Percentiles rank a stretch among this genome's conserved stretches.
These are phyloP conservation scores for Stemphylium vesicarium DNA, from an alignment of 2,329 filamentous ascomycete genomes.

Conservation along the genomic window DNA sequence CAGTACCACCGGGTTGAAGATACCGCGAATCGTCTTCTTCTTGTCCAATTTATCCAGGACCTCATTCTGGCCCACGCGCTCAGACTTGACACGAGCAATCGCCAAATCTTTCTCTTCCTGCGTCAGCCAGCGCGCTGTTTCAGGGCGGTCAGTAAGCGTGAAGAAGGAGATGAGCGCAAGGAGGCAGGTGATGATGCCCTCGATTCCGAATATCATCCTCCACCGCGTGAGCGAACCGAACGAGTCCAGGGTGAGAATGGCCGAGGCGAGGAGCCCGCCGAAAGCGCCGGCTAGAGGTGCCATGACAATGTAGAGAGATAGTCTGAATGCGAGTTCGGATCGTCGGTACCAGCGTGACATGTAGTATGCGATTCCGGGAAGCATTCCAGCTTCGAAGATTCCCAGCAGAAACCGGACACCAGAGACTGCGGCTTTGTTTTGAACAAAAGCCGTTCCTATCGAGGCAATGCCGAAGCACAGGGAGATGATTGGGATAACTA, in stretches of 20 bases:
- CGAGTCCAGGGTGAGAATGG: constrained; percentile 65
- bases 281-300: constrained; percentile 74
- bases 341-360: constrained; percentile 74
- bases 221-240: constrained; percentile 65
- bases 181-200: constrained; percentile 68
- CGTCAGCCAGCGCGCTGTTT: constrained; percentile 69
- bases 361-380: constrained; percentile 78
- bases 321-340: constrained; percentile 69
- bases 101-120: constrained; percentile 71
- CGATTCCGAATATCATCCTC: constrained; percentile 76
- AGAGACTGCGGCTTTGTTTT: constrained; percentile 58
- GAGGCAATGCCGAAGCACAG: constrained; percentile 69
- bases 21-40: constrained; percentile 66
- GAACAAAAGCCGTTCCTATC: constrained; percentile 69
- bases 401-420: constrained; percentile 70
- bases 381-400: constrained; percentile 74
- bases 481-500: constrained; percentile 65
- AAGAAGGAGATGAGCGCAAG: constrained; percentile 67
- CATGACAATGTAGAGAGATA: constrained; percentile 74
- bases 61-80: constrained; percentile 66
- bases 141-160: constrained; percentile 72
- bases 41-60: constrained; percentile 69
- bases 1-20: constrained; percentile 68
- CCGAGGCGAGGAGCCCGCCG: constrained; percentile 68
- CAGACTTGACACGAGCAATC: constrained; percentile 70